Percentiles rank a stretch among this genome's conserved stretches.
These are phyloP conservation scores for Lactarius hengduanensis DNA, from an alignment of 768 basidiomycete genomes.

Conservation along the genomic window DNA sequence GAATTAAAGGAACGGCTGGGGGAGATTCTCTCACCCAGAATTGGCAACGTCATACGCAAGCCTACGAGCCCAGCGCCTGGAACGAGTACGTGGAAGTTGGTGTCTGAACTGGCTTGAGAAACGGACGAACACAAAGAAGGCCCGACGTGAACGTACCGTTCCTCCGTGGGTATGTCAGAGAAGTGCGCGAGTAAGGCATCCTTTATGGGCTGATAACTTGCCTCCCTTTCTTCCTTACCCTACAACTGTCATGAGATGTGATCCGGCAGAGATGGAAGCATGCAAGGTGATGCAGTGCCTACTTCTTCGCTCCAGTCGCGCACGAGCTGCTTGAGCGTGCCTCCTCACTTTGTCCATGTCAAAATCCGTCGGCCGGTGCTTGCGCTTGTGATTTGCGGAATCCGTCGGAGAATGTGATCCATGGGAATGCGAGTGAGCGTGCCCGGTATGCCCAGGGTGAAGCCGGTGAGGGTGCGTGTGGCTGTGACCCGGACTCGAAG, in stretches of 20 bases:
- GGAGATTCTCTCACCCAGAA: conserved; percentile 51
- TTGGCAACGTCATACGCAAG: conserved; percentile 86
- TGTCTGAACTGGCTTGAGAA: conserved; percentile 38
- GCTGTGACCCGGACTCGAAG: conserved; percentile 26
- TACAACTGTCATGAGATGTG: conserved; percentile 34
- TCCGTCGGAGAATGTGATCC: conserved; percentile 26
- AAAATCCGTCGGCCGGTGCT: conserved; percentile 57
- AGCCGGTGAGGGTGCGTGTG: background rate
- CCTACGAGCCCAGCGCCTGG: conserved; percentile 87
- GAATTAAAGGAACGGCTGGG: background rate
- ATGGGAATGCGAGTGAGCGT: conserved; percentile 38
- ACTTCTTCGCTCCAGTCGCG: conserved; percentile 92
- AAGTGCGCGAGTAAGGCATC: conserved; percentile 69
- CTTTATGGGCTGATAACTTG: conserved; percentile 79
- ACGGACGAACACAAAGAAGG: background rate
- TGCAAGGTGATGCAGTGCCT: conserved; percentile 17
- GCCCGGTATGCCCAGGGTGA: conserved; percentile 35
- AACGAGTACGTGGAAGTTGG: conserved; percentile 71
- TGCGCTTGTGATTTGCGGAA: conserved; percentile 30
- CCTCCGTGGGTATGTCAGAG: conserved; percentile 48
- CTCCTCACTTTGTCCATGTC: conserved; percentile 91
- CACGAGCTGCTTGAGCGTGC: conserved; percentile 90
- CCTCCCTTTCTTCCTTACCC: conserved; percentile 75
- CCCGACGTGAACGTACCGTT: conserved; percentile 43
- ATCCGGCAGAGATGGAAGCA: background rate